Evolutionary conservation across 2,329 filamentous ascomycete genomes (phyloP), one percentile per base, ranked within the genome.

Genomic region (Curvularia sp.): DNA sequence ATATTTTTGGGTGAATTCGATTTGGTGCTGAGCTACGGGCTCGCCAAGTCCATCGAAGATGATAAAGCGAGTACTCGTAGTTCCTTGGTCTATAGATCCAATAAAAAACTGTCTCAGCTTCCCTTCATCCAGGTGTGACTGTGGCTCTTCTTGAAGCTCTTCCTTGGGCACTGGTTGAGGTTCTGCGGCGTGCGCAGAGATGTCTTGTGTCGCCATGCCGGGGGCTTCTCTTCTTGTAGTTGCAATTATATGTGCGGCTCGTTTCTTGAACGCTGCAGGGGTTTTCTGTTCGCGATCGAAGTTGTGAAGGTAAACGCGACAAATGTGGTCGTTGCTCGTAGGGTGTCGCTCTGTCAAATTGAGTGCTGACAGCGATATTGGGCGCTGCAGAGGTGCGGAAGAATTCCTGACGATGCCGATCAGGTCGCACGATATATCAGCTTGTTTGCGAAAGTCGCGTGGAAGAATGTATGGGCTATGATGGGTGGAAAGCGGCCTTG

Each of bases 51-150:
- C 87, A 78, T 96, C 88, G 80, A 97, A 97, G 73, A 97, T 93
- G 68, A 97, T 85, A 79, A 97, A 97, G 36, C 93, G 86, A 32
- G 92, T 91, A 58, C 90, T 94, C 30, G 93, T 97, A 12, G 93
- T 97, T 57, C 93, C 93, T 72, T 96, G 92, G 74, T 97, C 93
- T 74, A 97, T 93, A 67, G 90, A 91, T 59, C 92, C 93, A 60
- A 96, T 89, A 71, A 91, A 96, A 79, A 86, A 86, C 55, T 88
- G 79, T 39, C 80, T 75, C 53, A 75, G 53, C 53, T 73, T 76
- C 39, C 69, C 60, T 53, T 76, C 74, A 48, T 76, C 70, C 23
- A 75, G 65, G 34, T 70, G 65, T 9, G 63, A 66, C n/a, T 66
- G 51, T 15, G 64, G 53, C n/a, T 53, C 58, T 52, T 71, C 61